Conservation (phyloP, 148 eudicot genomes). For the Amaranthus cruentus region DNA sequence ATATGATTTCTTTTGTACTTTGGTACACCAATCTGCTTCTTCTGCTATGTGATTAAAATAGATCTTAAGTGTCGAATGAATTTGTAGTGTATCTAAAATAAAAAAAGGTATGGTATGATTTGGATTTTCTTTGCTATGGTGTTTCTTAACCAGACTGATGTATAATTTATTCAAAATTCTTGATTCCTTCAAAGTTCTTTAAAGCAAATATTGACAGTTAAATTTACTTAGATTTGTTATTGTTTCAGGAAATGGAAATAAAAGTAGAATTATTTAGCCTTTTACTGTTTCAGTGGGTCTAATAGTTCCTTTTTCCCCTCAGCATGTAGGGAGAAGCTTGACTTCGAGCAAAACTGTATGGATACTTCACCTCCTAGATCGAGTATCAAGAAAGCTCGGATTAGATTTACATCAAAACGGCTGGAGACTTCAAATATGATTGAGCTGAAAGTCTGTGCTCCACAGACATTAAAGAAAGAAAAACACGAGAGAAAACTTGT, state of each 20-base stretch:
- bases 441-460: conserved; percentile 25
- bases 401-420: conserved; percentile 17
- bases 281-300: conserved; percentile 9
- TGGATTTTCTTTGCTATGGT: not conserved
- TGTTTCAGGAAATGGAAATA: not conserved
- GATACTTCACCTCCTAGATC: conserved; percentile 29
- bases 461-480: conserved; percentile 28
- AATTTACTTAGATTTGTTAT: not conserved
- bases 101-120: not conserved
- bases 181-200: no score
- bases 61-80: not conserved
- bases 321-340: conserved; percentile 50
- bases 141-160: not conserved
- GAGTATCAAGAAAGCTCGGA: conserved; percentile 24
- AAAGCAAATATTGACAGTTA: not conserved
- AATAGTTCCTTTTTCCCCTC: conserved; percentile 13
- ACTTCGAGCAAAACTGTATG: conserved; percentile 28
- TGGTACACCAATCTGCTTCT: not conserved
- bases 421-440: conserved; percentile 9
- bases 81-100: not conserved
- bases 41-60: not conserved
- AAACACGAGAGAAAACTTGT: conserved; percentile 32
- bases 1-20: not conserved
- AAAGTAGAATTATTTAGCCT: not conserved
- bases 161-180: not conserved